These are phyloP conservation scores for Trichoderma asperelloides DNA, from an alignment of 495 filamentous ascomycete species.

Conservation along the genomic window DNA sequence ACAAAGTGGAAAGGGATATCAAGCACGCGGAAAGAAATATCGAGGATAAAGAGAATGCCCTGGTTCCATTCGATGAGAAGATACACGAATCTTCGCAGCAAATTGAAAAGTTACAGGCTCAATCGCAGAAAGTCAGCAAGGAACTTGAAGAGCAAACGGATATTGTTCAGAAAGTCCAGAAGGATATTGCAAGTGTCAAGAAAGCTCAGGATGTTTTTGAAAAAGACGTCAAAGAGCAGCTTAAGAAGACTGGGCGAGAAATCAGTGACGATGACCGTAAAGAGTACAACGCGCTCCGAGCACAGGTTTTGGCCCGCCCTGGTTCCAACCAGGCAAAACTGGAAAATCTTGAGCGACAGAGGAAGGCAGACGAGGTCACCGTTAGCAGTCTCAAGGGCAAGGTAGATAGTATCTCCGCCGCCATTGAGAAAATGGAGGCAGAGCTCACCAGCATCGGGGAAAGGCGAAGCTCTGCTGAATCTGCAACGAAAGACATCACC, in stretches of 20 bases:
- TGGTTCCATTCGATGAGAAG: conserved; percentile 90
- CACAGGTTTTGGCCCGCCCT: conserved; percentile 78
- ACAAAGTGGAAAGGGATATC: conserved; percentile 73
- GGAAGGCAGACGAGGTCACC: conserved; percentile 82
- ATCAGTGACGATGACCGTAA: conserved; percentile 79
- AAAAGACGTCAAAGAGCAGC: conserved; percentile 68
- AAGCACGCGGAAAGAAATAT: conserved; percentile 80
- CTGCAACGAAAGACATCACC: conserved; percentile 53
- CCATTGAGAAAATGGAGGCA: conserved; percentile 59
- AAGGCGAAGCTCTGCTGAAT: conserved; percentile 51
- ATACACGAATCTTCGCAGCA: conserved; percentile 70
- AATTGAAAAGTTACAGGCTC: conserved; percentile 53
- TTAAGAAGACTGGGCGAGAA: conserved; percentile 78
- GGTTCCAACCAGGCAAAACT: conserved; percentile 74
- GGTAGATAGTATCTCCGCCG: conserved; percentile 66
- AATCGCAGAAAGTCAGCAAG: conserved; percentile 61
- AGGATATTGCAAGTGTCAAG: conserved; percentile 71
- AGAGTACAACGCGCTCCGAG: conserved; percentile 77
- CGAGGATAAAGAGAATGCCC: conserved; percentile 71
- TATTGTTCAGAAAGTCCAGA: conserved; percentile 61
- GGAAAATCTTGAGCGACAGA: conserved; percentile 72
- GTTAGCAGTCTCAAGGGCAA: conserved; percentile 79
- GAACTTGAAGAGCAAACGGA: conserved; percentile 62
- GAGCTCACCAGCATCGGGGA: conserved; percentile 64
- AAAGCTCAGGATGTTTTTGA: conserved; percentile 89